phyloP scores from a whole-genome alignment of 768 basidiomycete genomes.

The Tricholoma hemisulphureum region DNA sequence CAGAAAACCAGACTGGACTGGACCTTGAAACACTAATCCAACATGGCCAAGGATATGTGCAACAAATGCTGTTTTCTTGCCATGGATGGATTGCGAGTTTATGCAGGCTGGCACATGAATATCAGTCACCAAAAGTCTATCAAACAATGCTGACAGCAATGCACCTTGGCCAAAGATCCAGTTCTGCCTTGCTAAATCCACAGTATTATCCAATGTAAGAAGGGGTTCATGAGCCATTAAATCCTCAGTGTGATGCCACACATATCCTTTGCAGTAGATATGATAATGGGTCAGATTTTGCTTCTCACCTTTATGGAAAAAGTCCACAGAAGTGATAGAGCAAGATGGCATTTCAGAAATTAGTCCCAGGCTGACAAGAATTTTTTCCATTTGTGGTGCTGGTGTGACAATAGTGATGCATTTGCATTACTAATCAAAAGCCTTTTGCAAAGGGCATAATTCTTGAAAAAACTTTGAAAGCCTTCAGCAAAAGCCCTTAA shows the following conservation, averaged over 20 bases:
- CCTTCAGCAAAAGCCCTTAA: no score
- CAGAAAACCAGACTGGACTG: no score
- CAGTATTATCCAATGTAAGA: background rate
- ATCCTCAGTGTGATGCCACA: background rate
- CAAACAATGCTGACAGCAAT: background rate
- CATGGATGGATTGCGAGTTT: background rate
- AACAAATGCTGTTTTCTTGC: background rate
- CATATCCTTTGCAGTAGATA: background rate
- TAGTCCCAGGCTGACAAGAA: background rate
- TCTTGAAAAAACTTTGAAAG: background rate
- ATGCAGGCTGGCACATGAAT: background rate
- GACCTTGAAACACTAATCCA: no score
- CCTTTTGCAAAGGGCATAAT: background rate
- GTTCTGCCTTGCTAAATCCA: background rate
- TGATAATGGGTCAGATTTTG: slow-evolving; percentile 3
- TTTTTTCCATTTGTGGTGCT: background rate
- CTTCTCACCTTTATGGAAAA: background rate
- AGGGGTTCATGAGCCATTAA: background rate
- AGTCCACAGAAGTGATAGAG: background rate
- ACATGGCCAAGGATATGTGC: background rate
- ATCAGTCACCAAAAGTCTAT: background rate
- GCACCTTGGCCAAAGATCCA: background rate
- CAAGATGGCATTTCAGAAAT: background rate
- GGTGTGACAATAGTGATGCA: background rate
- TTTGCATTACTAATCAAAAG: background rate